A percentile compares a stretch with the other conserved stretches of the same genome.
These are phyloP conservation scores for Pelargonium myrrhifolium DNA, from an alignment of 441 rosid species.

Conservation along the genomic window DNA sequence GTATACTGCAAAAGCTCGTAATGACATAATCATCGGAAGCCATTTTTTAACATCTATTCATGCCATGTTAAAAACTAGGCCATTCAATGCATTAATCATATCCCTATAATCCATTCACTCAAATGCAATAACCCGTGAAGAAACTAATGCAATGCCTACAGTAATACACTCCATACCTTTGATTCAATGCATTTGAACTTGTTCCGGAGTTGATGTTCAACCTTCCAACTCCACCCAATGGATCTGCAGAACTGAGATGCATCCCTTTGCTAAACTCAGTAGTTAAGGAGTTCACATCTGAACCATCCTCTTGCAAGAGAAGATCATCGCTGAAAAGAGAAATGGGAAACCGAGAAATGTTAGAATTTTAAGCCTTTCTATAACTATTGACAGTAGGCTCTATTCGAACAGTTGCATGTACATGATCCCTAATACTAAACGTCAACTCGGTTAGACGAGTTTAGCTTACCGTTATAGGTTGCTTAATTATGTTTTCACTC, in stretches of 20 bases:
- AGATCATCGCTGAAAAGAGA: conserved; percentile 69
- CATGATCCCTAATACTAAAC: background rate
- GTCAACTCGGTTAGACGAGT: no score
- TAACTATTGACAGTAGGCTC: background rate
- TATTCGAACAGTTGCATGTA: background rate
- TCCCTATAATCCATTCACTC: background rate
- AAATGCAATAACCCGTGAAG: background rate
- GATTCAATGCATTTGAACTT: conserved; percentile 41
- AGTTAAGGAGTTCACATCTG: conserved; percentile 46
- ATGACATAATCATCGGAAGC: no score
- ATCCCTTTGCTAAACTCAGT: conserved; percentile 62
- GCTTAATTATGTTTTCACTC: no score
- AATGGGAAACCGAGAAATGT: conserved; percentile 1
- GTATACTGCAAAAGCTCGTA: no score
- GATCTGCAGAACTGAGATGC: conserved; percentile 59
- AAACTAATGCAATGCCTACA: conserved; percentile 9
- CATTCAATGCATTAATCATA: background rate
- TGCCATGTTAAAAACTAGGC: background rate
- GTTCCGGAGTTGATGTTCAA: conserved; percentile 33
- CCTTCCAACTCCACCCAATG: conserved; percentile 40
- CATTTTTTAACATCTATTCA: background rate
- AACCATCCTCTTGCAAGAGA: conserved; percentile 82
- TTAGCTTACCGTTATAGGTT: background rate
- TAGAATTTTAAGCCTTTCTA: conserved; percentile 1
- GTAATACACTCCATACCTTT: conserved; percentile 44